Conservation (phyloP, 805 yeast species). For the Metschnikowia continentalis region DNA sequence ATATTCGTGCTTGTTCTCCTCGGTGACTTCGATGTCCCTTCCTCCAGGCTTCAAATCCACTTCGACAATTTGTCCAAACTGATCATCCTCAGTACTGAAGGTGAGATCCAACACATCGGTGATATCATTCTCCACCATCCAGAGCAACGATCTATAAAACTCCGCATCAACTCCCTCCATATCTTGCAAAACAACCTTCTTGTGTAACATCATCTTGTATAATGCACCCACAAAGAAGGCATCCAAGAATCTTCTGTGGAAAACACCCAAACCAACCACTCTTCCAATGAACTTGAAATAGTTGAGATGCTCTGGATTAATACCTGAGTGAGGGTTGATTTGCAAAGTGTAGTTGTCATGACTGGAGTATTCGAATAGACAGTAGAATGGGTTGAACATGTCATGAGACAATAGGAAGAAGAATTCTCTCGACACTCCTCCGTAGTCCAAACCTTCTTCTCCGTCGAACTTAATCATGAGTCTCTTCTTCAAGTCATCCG, state of each 20-base stretch:
- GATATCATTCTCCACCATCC: conserved; percentile 95
- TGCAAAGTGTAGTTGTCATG: conserved; percentile 97
- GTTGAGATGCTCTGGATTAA: conserved; percentile 96
- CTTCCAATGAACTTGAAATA: conserved; percentile 98
- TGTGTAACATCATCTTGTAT: conserved; percentile 94
- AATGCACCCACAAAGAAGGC: conserved; percentile 98
- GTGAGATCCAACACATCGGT: conserved; percentile 78
- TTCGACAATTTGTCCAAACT: conserved; percentile 87
- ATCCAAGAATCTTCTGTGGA: conserved; percentile 96
- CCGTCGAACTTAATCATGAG: conserved; percentile 98
- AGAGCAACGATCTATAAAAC: conserved; percentile 87
- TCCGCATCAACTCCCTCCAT: conserved; percentile 99
- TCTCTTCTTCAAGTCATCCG: conserved; percentile 96
- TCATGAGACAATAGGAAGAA: conserved; percentile 95
- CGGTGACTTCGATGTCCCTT: conserved; percentile 82
- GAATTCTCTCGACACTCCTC: conserved; percentile 98
- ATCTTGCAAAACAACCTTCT: conserved; percentile 91
- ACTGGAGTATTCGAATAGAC: conserved; percentile 95
- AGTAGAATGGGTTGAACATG: conserved; percentile 97
- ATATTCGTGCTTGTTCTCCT: conserved; percentile 84
- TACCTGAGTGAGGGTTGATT: conserved; percentile 94
- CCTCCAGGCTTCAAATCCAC: conserved; percentile 91
- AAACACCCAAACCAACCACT: conserved; percentile 95
- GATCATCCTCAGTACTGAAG: conserved; percentile 85
- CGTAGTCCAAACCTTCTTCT: conserved; percentile 98